These are phyloP conservation scores for Simplicillium sp. DNA, from an alignment of 2,329 filamentous ascomycete genomes.

Conservation along the genomic window DNA sequence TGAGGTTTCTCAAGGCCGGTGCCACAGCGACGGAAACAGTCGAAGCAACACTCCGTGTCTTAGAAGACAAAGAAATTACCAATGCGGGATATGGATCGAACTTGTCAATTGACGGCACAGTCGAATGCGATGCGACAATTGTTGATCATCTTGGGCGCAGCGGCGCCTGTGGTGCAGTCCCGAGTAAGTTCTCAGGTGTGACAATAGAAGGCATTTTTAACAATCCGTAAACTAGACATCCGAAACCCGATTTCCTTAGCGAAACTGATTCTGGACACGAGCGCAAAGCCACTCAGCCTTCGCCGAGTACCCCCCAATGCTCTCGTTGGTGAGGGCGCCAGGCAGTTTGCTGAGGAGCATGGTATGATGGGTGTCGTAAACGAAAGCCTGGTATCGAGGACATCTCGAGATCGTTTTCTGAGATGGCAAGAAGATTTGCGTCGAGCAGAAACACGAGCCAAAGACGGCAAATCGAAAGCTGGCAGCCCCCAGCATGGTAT, in stretches of 20 bases:
- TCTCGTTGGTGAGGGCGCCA: conserved; percentile 76
- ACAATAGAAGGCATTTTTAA: conserved; percentile 6
- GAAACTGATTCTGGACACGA: conserved; percentile 69
- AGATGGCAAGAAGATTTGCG: conserved; percentile 71
- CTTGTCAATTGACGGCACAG: conserved; percentile 76
- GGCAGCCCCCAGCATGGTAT: conserved; percentile 8
- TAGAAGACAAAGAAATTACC: conserved; percentile 93
- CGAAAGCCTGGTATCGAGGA: conserved; percentile 70
- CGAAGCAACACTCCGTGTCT: conserved; percentile 74
- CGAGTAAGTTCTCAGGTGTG: conserved; percentile 50
- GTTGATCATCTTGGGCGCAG: conserved; percentile 87
- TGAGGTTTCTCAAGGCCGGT: conserved; percentile 71
- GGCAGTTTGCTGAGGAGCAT: conserved; percentile 73
- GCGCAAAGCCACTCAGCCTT: conserved; percentile 68
- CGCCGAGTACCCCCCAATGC: conserved; percentile 88
- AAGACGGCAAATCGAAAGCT: conserved; percentile 13
- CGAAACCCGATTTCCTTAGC: conserved; percentile 89
- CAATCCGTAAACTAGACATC: conserved; percentile 50
- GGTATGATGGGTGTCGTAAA: conserved; percentile 65
- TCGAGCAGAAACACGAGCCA: conserved; percentile 41
- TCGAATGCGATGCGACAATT: conserved; percentile 91
- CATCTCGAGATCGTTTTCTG: conserved; percentile 67
- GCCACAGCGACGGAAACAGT: conserved; percentile 79
- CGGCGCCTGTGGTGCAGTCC: conserved; percentile 84
- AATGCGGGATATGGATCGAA: conserved; percentile 97